phyloP scores from a whole-genome alignment of 140 eudicot species.

The Anethum foeniculum region DNA sequence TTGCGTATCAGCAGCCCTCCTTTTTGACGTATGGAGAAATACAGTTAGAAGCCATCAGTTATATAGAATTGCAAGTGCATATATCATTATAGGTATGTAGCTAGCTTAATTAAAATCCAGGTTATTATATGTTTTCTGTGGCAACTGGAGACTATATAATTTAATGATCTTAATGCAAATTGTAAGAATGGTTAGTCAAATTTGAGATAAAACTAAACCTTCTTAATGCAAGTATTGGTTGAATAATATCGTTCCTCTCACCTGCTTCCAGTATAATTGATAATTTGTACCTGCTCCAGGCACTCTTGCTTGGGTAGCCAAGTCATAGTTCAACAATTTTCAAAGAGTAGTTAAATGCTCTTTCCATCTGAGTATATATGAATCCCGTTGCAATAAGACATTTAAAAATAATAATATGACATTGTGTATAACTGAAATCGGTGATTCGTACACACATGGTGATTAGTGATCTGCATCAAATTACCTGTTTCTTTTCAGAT shows the following conservation, averaged over 20 bases:
- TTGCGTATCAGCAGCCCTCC: background rate
- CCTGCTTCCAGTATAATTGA: constrained; percentile 1
- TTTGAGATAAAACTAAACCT: background rate
- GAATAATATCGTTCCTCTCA: background rate
- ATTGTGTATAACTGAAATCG: too few species aligned
- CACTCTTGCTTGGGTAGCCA: background rate
- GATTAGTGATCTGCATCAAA: too few species aligned
- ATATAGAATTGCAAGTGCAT: background rate
- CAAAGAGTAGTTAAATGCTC: background rate
- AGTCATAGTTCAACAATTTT: background rate
- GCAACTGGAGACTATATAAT: background rate
- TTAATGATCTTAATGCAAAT: background rate
- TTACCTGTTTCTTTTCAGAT: too few species aligned
- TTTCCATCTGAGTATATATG: too few species aligned
- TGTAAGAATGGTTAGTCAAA: background rate
- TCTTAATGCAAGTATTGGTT: background rate
- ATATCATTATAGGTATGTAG: background rate
- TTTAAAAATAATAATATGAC: too few species aligned
- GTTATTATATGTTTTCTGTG: background rate
- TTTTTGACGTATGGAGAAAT: background rate
- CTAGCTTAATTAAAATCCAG: background rate
- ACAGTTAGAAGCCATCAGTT: background rate
- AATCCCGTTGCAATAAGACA: too few species aligned
- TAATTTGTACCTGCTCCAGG: background rate
- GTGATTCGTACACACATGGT: too few species aligned